Percentiles rank a stretch among this genome's conserved stretches.
These are phyloP conservation scores for Luffa aegyptiaca DNA, from an alignment of 306 rosid genomes.

Conservation along the genomic window DNA sequence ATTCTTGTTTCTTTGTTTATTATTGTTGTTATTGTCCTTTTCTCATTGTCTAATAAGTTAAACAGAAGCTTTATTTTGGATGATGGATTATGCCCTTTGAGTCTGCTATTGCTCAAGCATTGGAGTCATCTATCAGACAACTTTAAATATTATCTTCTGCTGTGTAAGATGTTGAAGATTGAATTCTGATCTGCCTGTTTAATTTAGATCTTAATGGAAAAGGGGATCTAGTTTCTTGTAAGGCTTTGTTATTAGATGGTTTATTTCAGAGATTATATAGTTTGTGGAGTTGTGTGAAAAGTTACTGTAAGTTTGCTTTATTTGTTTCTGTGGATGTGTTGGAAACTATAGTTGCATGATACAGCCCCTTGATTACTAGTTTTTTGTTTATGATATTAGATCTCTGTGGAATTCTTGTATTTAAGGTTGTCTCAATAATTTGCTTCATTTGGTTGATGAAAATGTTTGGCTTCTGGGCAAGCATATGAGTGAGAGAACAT, in stretches of 20 bases:
- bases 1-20: neutral
- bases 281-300: neutral
- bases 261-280: neutral
- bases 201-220: neutral
- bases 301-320: neutral
- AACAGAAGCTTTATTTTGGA: neutral
- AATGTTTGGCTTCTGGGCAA: neutral
- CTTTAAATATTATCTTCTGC: neutral
- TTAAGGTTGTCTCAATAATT: neutral
- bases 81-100: slow-evolving; percentile 9
- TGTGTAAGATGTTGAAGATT: neutral
- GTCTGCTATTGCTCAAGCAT: neutral
- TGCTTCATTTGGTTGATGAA: neutral
- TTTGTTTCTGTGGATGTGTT: neutral
- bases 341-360: neutral
- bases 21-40: neutral
- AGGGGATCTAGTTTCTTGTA: neutral
- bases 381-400: neutral
- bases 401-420: neutral
- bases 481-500: neutral
- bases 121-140: slow-evolving; percentile 8
- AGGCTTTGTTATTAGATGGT: neutral
- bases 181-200: neutral
- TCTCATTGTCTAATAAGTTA: neutral
- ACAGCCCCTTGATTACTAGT: neutral